These are phyloP conservation scores for Santalum album DNA, from an alignment of 164 flowering plant genomes.

Conservation along the genomic window DNA sequence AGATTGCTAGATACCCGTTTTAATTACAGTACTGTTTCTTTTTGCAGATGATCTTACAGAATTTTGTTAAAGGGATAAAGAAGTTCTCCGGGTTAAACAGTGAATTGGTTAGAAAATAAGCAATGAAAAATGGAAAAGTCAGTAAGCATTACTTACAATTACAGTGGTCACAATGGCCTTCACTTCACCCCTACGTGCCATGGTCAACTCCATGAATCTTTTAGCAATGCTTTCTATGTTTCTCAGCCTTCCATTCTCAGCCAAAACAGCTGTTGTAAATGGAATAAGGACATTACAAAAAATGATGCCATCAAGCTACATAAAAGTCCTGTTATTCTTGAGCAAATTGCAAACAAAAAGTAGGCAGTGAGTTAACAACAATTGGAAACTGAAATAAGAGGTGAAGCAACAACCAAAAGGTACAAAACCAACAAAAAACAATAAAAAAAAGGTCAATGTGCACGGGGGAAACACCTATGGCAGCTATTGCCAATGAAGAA, in stretches of 20 bases:
- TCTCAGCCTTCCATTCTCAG: slow-evolving; percentile 71
- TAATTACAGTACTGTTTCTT: too few relatives aligned
- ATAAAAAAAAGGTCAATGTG: not conserved
- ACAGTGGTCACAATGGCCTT: slow-evolving; percentile 74
- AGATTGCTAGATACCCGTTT: too few relatives aligned
- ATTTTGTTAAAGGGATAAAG: too few relatives aligned
- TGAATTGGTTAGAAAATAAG: too few relatives aligned
- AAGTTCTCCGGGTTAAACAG: too few relatives aligned
- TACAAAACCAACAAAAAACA: not conserved
- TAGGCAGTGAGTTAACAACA: too few relatives aligned
- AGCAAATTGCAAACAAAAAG: too few relatives aligned
- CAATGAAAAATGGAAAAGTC: too few relatives aligned
- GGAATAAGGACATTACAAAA: not conserved
- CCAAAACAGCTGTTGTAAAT: slow-evolving; percentile 45
- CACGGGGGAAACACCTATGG: too few relatives aligned
- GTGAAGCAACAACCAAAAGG: not conserved
- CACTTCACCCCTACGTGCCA: slow-evolving; percentile 82
- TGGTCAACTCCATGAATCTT: slow-evolving; percentile 58
- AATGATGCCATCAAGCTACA: not conserved
- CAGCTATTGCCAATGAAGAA: too few relatives aligned
- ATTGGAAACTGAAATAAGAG: not conserved
- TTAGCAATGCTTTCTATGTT: slow-evolving; percentile 49
- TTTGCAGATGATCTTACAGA: too few relatives aligned
- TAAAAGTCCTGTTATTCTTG: not conserved
- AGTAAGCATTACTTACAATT: slow-evolving; percentile 47